Base-by-base conservation (phyloP, 1,284 basidiomycete genomes). In the Pyrrhoderma lamaoense region DNA sequence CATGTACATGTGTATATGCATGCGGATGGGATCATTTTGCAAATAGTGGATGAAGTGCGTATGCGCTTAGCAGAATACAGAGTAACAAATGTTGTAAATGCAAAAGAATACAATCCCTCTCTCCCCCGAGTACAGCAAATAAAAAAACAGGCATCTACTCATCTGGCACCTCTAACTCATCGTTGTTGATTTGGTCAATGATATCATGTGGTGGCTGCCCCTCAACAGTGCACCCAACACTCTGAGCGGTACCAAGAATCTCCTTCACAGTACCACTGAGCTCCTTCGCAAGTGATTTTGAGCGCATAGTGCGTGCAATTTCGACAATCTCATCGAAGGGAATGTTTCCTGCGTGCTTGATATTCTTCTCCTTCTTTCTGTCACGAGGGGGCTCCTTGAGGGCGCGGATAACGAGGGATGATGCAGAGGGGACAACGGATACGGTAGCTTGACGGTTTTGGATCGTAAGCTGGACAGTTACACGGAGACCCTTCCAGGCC, bases 361-460 rank as follows among this genome's bases (percentile, higher is more conserved):
- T 95, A 82, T 99, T 99, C 82, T 99, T 99, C 82, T 98, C 93
- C 85, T 99, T 99, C 77, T 99, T 99, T 64, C 96, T 87, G 78
- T 99, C 95, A 69, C 95, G 93, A 64, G 93, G 93, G 61, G 95
- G 95, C 79, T 99, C 94, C 76, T 99, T 99, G 69, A 99, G 87
- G 58, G 96, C 95, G 67, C 86, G 87, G 79, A 99, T 98, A 73
- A 99, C 93, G 50, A 99, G 85, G 54, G 96, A 95, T 45, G 92
- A 96, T 52, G 96, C 95, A 51, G 94, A 94, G 63, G 96, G 96
- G 53, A 99, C 96, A 64, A 99, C 93, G 57, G 93, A 81, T 66
- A 98, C 94, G 62, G 87, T 76, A 52, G 95, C 95, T 84, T 99
- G 96, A 76, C 95, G 93, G 76, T 99, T 99, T 82, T 99, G 96